Percentiles rank a stretch among this genome's conserved stretches.
Evolutionary conservation across 768 basidiomycete species (phyloP).

Genomic region (Asterophora parasitica): DNA sequence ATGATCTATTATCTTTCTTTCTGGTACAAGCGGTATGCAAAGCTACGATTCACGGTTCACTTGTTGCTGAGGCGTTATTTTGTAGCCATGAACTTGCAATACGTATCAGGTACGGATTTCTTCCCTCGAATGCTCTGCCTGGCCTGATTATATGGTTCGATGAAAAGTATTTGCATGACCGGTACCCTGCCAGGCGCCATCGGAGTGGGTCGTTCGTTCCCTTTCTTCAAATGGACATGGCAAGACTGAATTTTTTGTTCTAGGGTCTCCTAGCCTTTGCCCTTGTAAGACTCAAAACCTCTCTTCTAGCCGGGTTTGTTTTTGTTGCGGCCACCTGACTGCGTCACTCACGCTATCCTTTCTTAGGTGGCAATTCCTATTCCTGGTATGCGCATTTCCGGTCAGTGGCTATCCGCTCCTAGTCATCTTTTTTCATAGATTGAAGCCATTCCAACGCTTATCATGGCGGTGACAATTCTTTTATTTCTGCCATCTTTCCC

Average conservation of each 20-base stretch:
- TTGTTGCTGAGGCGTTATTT: no score
- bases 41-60: background rate
- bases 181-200: conserved; percentile 54
- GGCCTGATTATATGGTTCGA: background rate
- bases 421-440: conserved; percentile 29
- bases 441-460: conserved; percentile 50
- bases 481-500: conserved; percentile 53
- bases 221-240: background rate
- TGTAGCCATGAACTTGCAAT: conserved; percentile 44
- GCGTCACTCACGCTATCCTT: conserved; percentile 16
- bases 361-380: conserved; percentile 54
- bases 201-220: conserved; percentile 30
- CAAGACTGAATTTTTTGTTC: background rate
- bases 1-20: conserved; percentile 61
- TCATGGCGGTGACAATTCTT: conserved; percentile 46
- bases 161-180: conserved; percentile 48
- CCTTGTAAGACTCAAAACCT: conserved; percentile 47
- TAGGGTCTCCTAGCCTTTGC: conserved; percentile 56
- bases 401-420: background rate
- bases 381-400: conserved; percentile 32
- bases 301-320: conserved; percentile 34
- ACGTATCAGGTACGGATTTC: conserved; percentile 37
- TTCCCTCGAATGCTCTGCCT: background rate
- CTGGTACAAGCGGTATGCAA: conserved; percentile 43
- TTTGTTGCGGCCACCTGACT: background rate